These are phyloP conservation scores for Neurospora sp. DNA, from an alignment of 495 filamentous ascomycete species.

Conservation along the genomic window DNA sequence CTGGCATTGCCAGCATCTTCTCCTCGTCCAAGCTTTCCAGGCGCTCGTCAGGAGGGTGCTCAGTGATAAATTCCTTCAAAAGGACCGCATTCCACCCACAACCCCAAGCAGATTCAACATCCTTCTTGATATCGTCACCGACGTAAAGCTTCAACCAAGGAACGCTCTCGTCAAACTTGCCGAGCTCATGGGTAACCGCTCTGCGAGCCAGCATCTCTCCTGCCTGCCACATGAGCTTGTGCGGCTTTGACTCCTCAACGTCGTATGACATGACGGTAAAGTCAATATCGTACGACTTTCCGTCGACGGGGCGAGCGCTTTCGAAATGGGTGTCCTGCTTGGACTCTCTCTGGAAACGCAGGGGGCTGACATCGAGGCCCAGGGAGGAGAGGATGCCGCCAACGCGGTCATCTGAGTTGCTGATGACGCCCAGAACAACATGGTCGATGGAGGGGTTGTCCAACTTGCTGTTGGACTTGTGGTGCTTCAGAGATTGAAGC, in stretches of 20 bases:
- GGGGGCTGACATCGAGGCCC: constrained; percentile 44
- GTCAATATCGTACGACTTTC: constrained; percentile 42
- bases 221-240: constrained; percentile 50
- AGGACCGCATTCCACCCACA: constrained; percentile 57
- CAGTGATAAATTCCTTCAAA: constrained; percentile 21
- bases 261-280: constrained; percentile 67
- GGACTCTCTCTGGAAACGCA: constrained; percentile 6
- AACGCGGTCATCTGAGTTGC: constrained; percentile 71
- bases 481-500: constrained; percentile 35
- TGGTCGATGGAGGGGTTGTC: constrained; percentile 11
- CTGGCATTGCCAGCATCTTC: not conserved
- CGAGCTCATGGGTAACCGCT: not conserved
- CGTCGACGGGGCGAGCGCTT: not conserved
- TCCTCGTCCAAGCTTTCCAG: not conserved
- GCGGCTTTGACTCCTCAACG: constrained; percentile 59
- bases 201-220: constrained; percentile 36
- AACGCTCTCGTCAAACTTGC: not conserved
- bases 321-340: not conserved
- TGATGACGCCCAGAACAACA: constrained; percentile 55
- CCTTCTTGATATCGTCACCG: constrained; percentile 57
- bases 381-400: constrained; percentile 49
- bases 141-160: constrained; percentile 50
- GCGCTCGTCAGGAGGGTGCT: not conserved
- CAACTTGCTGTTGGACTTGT: not conserved
- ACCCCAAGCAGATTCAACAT: constrained; percentile 46